Evolutionary conservation across 2,329 filamentous ascomycete species (phyloP).

Genomic region (Tolypocladium endophyticum): DNA sequence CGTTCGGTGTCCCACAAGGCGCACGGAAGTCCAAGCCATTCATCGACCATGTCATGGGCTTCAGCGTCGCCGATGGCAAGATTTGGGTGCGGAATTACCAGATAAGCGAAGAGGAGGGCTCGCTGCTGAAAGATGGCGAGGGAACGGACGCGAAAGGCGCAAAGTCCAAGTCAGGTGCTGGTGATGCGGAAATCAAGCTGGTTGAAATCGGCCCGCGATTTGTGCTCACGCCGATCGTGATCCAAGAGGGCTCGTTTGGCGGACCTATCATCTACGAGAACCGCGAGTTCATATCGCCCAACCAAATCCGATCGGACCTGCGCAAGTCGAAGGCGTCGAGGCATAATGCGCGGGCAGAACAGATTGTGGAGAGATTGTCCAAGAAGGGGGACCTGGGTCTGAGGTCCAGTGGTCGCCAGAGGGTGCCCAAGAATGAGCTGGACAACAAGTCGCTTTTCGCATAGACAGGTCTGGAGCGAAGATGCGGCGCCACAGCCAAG

Average conservation of each 20-base stretch:
- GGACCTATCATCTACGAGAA: slow-evolving; percentile 98
- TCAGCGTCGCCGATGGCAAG: slow-evolving; percentile 84
- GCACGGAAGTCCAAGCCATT: slow-evolving; percentile 91
- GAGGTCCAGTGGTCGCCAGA: slow-evolving; percentile 52
- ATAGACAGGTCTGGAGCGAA: slow-evolving; percentile 25
- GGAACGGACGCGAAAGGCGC: slow-evolving; percentile 26
- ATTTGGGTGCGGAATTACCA: slow-evolving; percentile 96
- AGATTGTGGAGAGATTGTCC: slow-evolving; percentile 57
- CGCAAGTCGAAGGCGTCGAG: slow-evolving; percentile 64
- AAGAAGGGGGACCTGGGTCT: slow-evolving; percentile 73
- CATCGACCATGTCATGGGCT: slow-evolving; percentile 87
- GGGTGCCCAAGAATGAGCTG: slow-evolving; percentile 55
- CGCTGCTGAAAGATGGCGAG: slow-evolving; percentile 34
- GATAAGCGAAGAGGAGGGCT: slow-evolving; percentile 70
- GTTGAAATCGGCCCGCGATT: slow-evolving; percentile 92
- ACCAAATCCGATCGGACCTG: slow-evolving; percentile 81
- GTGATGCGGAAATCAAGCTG: slow-evolving; percentile 68
- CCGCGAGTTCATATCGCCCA: slow-evolving; percentile 92
- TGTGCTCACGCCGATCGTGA: slow-evolving; percentile 87
- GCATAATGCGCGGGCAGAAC: slow-evolving; percentile 69
- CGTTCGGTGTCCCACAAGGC: slow-evolving; percentile 84
- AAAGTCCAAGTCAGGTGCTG: slow-evolving; percentile 29
- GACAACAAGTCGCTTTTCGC: slow-evolving; percentile 70
- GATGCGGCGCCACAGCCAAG: not conserved
- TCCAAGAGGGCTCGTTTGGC: slow-evolving; percentile 89